Base-by-base conservation (phyloP, 306 rosid genomes). In the Adenanthera pavonina region DNA sequence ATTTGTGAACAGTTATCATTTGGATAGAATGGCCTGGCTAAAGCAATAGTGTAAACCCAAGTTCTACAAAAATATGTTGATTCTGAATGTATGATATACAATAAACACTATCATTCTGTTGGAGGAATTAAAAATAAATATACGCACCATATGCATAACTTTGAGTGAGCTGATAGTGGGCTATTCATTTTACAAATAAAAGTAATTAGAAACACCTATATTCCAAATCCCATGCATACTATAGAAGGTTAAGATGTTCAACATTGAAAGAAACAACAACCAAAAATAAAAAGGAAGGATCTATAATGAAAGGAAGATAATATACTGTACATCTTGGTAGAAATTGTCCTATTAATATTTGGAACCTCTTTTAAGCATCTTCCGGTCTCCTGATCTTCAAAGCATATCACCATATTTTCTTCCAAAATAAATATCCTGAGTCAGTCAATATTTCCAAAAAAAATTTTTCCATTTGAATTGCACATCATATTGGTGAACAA, bases 391-490 rank as follows among this genome's bases (percentile, higher is more conserved):
- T 84, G 92, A 82, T 95, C 97, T 89, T 92, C 89, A 84, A 91
- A 93, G 90, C 99, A 91, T 82, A 95, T 78, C 84, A 91, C 94
- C 99, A 93, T 93, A 85, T 95, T 95, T 91, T 92, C 99, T 93
- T 80, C 72, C 85, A 91, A 81, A 75, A 80, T 20, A 75, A 77
- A 77, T 30, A 69, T 7, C 78, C 20, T 17, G 43, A 59, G 68
- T 82, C 83, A 85, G 78, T 78, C 46, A 74, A 51, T 53, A 54
- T 54, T 81, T 33, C 46, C 67, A 52, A 64, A 33, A 75, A 36
- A 78, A 71, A 54, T 75, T 62, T 69, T 67, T 83, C 61, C 84
- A 83, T 34, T 78, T 48, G 75, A 81, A 47, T 71, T 76, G 44
- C 69, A 48, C 72, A 76, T 72, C n/a, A 48, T 48, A 57, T 44